Evolutionary conservation across 768 basidiomycete genomes (phyloP), one percentile per base, ranked within the genome.

Genomic region (Cystofilobasidium ferigula): DNA sequence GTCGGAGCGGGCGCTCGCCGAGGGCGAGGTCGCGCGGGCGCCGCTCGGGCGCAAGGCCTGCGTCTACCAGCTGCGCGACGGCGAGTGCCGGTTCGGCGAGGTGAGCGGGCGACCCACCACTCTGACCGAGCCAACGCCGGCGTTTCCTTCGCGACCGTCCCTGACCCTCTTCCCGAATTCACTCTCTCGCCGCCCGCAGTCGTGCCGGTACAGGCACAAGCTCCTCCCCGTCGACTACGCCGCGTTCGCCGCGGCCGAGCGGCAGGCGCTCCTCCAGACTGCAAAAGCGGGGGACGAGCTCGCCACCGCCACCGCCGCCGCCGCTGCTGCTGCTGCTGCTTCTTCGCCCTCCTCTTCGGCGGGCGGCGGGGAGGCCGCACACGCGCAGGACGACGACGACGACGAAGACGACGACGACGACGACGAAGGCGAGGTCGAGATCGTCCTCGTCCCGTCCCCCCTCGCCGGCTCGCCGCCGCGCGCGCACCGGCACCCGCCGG

Each of bases 31-130:
- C 5, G 22, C 61, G 5, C 28, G 28, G 28, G 9, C 9, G 28
- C 47, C 61, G 10, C 61, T 62, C 35, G 61, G 61, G 13, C 61
- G 61, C 13, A 62, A 62, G 45, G 45, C 61, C 13, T 62, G 61
- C 26, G 28, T 54, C 9, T 54, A 54, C 30, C 51, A 30, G 5
- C 51, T 54, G 3, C 26, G 30, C 10, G 8, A 6, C 12, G 51
- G 26, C 7, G 2, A 6, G 5, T 54, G 51, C 51, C 51, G 28
- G 5, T 54, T 54, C 20, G 51, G 51, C 28, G 51, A 32, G n/a
- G n/a, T n/a, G n/a, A n/a, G n/a, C n/a, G n/a, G n/a, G n/a, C n/a
- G n/a, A n/a, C n/a, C n/a, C n/a, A n/a, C n/a, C n/a, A n/a, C n/a
- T n/a, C n/a, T n/a, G n/a, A n/a, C n/a, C n/a, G n/a, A n/a, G n/a